phyloP scores from a whole-genome alignment of 495 filamentous ascomycete species.

The Daldinia decipiens region DNA sequence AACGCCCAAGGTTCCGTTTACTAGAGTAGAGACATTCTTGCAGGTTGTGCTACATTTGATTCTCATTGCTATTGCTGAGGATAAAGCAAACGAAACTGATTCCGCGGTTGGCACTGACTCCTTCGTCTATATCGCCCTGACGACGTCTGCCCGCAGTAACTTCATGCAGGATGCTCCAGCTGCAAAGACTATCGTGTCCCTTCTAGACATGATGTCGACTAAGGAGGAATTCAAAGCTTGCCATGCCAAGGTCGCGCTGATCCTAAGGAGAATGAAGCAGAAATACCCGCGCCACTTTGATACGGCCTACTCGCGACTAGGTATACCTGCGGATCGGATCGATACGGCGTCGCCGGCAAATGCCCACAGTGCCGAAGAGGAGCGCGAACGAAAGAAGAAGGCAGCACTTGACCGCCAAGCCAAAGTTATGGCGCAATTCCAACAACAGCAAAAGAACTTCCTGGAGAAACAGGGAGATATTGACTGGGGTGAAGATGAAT shows the following conservation, averaged over 20 bases:
- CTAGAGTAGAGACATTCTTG: slow-evolving; percentile 88
- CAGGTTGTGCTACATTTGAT: slow-evolving; percentile 90
- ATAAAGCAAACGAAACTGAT: slow-evolving; percentile 67
- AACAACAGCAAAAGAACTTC: slow-evolving; percentile 95
- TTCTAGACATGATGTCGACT: slow-evolving; percentile 77
- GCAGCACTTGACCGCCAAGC: slow-evolving; percentile 89
- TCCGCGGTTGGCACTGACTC: slow-evolving; percentile 59
- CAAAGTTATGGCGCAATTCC: slow-evolving; percentile 94
- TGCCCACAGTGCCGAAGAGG: slow-evolving; percentile 67
- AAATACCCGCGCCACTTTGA: slow-evolving; percentile 77
- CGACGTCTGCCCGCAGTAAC: slow-evolving; percentile 66
- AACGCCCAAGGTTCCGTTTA: slow-evolving; percentile 77
- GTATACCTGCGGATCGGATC: slow-evolving; percentile 63
- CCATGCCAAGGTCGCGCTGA: slow-evolving; percentile 83
- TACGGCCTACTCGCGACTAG: slow-evolving; percentile 62
- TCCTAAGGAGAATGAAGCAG: slow-evolving; percentile 88
- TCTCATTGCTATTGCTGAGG: slow-evolving; percentile 84
- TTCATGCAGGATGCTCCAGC: slow-evolving; percentile 58
- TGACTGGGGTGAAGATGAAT: slow-evolving; percentile 84
- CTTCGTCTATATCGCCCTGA: slow-evolving; percentile 75
- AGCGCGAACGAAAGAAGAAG: slow-evolving; percentile 86
- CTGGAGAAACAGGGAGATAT: slow-evolving; percentile 83
- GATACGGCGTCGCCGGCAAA: slow-evolving; percentile 64
- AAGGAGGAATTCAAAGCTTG: slow-evolving; percentile 80
- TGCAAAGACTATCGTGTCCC: slow-evolving; percentile 74